These are phyloP conservation scores for Neonectria punicea DNA, from an alignment of 2,329 filamentous ascomycete species.

Conservation along the genomic window DNA sequence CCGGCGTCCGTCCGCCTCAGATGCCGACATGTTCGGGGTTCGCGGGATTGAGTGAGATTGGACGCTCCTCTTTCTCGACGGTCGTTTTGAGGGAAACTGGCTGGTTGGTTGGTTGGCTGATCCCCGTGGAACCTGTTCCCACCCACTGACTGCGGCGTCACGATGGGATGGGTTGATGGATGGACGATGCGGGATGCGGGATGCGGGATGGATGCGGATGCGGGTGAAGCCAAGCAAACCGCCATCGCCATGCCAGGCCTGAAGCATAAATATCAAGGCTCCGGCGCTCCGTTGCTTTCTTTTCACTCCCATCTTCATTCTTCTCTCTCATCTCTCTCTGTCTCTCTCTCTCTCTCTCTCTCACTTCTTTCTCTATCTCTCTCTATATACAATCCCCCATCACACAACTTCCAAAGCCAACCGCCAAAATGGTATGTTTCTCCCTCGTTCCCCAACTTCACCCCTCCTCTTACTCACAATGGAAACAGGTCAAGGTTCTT, in stretches of 20 bases:
- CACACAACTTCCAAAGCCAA: conserved; percentile 10
- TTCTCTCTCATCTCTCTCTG: conserved; percentile 14
- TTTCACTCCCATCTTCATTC: conserved; percentile 27
- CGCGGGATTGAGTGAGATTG: conserved; percentile 43
- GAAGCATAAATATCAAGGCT: conserved; percentile 43
- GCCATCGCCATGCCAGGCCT: conserved; percentile 12
- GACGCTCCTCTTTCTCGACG: background rate
- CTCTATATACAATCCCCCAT: conserved; percentile 28
- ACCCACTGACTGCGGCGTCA: conserved; percentile 1
- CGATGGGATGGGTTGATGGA: background rate
- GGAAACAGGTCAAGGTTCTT: conserved; percentile 87
- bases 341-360: conserved; percentile 20
- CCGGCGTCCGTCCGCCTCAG: conserved; percentile 7
- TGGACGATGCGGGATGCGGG: no score
- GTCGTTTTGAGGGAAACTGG: background rate
- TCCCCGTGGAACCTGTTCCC: background rate
- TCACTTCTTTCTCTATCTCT: conserved; percentile 12
- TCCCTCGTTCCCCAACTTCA: background rate
- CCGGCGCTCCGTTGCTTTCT: conserved; percentile 29
- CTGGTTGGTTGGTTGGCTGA: conserved; percentile 2
- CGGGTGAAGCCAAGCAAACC: background rate
- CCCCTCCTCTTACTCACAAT: conserved; percentile 27
- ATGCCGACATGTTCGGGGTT: conserved; percentile 43
- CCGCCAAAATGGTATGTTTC: conserved; percentile 44
- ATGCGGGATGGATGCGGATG: no score